Evolutionary conservation across 176 grass and related monocot genomes (phyloP).

Genomic region (Rhynchospora tenuis): DNA sequence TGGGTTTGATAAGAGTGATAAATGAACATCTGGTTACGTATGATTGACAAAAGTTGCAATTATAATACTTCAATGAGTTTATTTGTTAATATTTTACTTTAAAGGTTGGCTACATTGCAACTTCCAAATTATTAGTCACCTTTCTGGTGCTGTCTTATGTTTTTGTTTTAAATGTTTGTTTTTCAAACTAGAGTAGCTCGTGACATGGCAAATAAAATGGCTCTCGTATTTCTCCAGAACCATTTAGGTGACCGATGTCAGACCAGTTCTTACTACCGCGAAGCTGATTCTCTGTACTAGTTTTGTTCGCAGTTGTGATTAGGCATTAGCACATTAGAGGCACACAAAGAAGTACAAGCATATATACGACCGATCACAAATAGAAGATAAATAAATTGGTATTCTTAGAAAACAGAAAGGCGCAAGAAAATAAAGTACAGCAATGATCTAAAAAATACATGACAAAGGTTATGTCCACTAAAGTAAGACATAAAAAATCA

Average conservation of each 20-base stretch:
- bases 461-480: not conserved
- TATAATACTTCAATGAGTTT: not conserved
- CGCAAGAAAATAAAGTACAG: not conserved
- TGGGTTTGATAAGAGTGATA: too few species aligned
- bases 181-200: not conserved
- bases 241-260: not conserved
- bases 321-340: too few species aligned
- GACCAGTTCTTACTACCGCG: not conserved
- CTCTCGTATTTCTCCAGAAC: not conserved
- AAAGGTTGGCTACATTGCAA: not conserved
- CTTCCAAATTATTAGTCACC: not conserved
- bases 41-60: not conserved
- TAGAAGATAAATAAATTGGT: not conserved
- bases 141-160: not conserved
- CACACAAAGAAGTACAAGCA: not conserved
- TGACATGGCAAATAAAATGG: not conserved
- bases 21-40: not conserved
- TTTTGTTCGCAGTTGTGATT: not conserved
- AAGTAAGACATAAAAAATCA: not conserved
- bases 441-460: not conserved
- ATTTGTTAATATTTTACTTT: not conserved
- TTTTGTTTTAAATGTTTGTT: not conserved
- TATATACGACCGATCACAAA: not conserved
- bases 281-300: not conserved
- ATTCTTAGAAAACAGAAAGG: not conserved